These are phyloP conservation scores for Podospora didyma DNA, from an alignment of 495 filamentous ascomycete genomes.

Conservation along the genomic window DNA sequence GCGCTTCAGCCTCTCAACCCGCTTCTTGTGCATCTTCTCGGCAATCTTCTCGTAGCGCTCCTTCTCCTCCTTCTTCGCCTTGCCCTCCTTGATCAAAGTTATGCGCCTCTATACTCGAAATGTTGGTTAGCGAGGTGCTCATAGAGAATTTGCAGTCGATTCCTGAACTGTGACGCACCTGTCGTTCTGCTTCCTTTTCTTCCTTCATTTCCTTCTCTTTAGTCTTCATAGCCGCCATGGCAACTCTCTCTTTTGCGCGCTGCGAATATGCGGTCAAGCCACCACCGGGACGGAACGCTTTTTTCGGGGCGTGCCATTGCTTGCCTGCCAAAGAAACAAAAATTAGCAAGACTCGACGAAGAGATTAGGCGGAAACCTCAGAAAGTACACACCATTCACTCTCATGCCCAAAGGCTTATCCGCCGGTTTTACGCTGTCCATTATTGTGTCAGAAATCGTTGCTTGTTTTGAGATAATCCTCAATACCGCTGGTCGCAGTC, in stretches of 20 bases:
- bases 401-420: conserved; percentile 51
- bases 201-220: conserved; percentile 93
- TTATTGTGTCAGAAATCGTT: not conserved
- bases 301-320: conserved; percentile 81
- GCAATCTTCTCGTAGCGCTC: conserved; percentile 91
- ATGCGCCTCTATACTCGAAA: conserved; percentile 57
- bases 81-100: conserved; percentile 73
- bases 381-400: conserved; percentile 55
- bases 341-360: too few species aligned
- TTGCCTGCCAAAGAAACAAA: conserved; percentile 59
- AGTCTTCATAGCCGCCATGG: conserved; percentile 71
- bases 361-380: too few species aligned
- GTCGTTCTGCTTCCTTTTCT: conserved; percentile 83
- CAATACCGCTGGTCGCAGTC: too few species aligned
- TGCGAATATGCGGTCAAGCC: conserved; percentile 75
- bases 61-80: conserved; percentile 86
- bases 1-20: conserved; percentile 86
- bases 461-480: not conserved
- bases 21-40: conserved; percentile 94
- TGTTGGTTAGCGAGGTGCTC: conserved; percentile 9
- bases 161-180: conserved; percentile 51
- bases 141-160: not conserved
- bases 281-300: conserved; percentile 79
- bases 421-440: not conserved
- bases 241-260: conserved; percentile 60